phyloP scores from a whole-genome alignment of 2,329 filamentous ascomycete species.

The Cryphonectria japonica region DNA sequence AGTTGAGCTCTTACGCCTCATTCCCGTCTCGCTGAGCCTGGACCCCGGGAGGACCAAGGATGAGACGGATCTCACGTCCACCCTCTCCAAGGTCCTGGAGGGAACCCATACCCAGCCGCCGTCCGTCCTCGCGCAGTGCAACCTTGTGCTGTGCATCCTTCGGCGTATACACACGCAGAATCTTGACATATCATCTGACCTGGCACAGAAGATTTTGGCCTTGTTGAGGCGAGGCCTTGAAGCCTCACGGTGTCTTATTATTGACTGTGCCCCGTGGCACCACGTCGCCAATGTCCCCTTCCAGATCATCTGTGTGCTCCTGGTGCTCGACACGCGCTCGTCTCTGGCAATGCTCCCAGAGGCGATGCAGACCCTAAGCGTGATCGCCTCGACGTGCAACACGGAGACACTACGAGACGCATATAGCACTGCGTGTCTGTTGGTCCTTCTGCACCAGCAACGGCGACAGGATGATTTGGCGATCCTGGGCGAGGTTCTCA shows the following conservation, averaged over 20 bases:
- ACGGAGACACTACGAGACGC: conserved; percentile 56
- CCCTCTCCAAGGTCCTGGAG: conserved; percentile 46
- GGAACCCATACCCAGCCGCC: conserved; percentile 45
- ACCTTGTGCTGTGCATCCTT: conserved; percentile 59
- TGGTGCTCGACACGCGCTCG: conserved; percentile 57
- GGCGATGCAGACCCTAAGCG: conserved; percentile 52
- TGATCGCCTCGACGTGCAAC: conserved; percentile 48
- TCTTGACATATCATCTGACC: conserved; percentile 45
- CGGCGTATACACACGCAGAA: conserved; percentile 57
- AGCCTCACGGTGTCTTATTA: conserved; percentile 51
- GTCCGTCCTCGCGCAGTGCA: conserved; percentile 55
- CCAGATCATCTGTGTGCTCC: conserved; percentile 58
- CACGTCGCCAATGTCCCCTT: conserved; percentile 64
- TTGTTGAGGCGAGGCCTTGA: conserved; percentile 50
- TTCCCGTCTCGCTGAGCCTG: conserved; percentile 57
- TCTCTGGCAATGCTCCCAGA: conserved; percentile 52
- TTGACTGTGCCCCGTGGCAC: conserved; percentile 56
- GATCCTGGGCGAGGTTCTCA: conserved; percentile 45
- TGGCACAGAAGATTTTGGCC: conserved; percentile 51
- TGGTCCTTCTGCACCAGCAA: conserved; percentile 56
- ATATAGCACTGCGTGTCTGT: conserved; percentile 55
- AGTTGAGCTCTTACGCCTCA: conserved; percentile 53
- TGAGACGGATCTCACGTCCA: conserved; percentile 46
- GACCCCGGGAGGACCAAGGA: conserved; percentile 53
- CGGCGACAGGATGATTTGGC: conserved; percentile 50